Conservation (phyloP, 768 basidiomycete genomes). For the Podaxis carcinomalis region DNA sequence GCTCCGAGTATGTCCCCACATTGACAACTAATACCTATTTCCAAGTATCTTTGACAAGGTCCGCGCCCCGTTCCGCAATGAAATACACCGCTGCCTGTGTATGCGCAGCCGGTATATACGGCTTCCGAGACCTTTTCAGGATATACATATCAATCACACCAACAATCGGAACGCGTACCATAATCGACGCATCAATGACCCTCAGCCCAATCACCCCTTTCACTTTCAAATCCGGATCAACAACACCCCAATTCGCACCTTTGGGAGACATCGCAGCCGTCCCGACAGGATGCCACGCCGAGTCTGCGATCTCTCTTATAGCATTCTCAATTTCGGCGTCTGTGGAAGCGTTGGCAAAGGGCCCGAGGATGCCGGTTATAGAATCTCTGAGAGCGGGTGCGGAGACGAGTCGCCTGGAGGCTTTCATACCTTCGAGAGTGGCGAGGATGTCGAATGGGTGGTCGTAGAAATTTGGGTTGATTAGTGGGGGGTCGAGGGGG, state of each 20-base stretch:
- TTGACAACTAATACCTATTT: background rate
- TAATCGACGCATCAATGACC: slow-evolving; percentile 13
- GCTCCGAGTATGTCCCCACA: no score
- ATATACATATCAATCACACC: no score
- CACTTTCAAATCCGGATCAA: slow-evolving; percentile 14
- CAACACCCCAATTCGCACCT: slow-evolving; percentile 11
- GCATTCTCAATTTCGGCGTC: slow-evolving; percentile 6
- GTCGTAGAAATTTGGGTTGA: slow-evolving; percentile 32
- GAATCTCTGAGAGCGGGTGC: slow-evolving; percentile 17
- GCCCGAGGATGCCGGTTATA: slow-evolving; percentile 7
- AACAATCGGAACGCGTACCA: background rate
- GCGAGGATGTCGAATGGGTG: slow-evolving; percentile 18
- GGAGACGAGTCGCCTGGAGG: slow-evolving; percentile 15
- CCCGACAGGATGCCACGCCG: slow-evolving; percentile 5
- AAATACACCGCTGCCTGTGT: slow-evolving; percentile 4
- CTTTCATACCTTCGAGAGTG: slow-evolving; percentile 18
- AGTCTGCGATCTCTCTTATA: background rate
- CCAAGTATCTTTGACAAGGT: background rate
- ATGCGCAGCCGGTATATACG: background rate
- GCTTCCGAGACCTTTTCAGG: background rate
- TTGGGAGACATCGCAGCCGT: slow-evolving; percentile 12
- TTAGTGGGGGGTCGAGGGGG: slow-evolving; percentile 36
- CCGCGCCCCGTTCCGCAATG: slow-evolving; percentile 13
- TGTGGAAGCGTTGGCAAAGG: background rate
- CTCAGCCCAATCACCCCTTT: slow-evolving; percentile 11